These are phyloP conservation scores for Phytopythium vexans DNA, from an alignment of 352 stramenopile species.

Conservation along the genomic window DNA sequence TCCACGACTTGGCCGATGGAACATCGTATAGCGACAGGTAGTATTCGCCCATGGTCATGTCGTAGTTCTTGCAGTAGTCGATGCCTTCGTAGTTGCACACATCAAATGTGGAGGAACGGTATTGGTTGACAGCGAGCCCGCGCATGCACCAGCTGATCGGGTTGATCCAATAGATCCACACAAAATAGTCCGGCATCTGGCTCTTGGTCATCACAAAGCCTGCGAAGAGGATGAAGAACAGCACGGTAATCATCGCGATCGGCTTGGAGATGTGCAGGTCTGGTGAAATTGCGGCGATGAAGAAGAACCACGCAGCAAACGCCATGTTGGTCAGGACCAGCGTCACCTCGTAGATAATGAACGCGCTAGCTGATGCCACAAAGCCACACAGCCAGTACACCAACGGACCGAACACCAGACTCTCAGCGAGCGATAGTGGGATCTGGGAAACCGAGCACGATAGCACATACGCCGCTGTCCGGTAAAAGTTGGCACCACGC, in stretches of 20 bases:
- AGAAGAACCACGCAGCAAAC: slow-evolving; percentile 48
- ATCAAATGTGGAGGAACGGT: slow-evolving; percentile 19
- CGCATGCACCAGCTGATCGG: slow-evolving; percentile 44
- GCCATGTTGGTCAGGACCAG: slow-evolving; percentile 40
- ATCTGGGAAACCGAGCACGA: slow-evolving; percentile 62
- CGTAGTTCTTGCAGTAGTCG: slow-evolving; percentile 32
- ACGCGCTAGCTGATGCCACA: slow-evolving; percentile 15
- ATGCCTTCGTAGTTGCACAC: slow-evolving; percentile 34
- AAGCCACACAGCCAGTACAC: slow-evolving; percentile 84
- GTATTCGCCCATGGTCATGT: slow-evolving; percentile 37
- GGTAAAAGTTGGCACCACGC: slow-evolving; percentile 72
- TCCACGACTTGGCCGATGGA: slow-evolving; percentile 21
- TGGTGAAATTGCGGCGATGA: slow-evolving; percentile 22
- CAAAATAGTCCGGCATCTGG: slow-evolving; percentile 33
- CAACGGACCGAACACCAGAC: slow-evolving; percentile 68
- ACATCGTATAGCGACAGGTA: slow-evolving; percentile 34
- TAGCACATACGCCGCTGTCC: slow-evolving; percentile 50
- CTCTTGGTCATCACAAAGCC: slow-evolving; percentile 49
- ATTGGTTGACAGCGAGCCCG: slow-evolving; percentile 29
- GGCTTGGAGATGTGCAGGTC: slow-evolving; percentile 30
- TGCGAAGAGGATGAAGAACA: slow-evolving; percentile 43
- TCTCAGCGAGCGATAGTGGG: slow-evolving; percentile 55
- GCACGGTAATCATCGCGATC: slow-evolving; percentile 31
- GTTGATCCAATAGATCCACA: slow-evolving; percentile 61
- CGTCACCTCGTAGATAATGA: slow-evolving; percentile 41